phyloP scores from a whole-genome alignment of 2,329 filamentous ascomycete genomes.

The Sporothrix luriei region DNA sequence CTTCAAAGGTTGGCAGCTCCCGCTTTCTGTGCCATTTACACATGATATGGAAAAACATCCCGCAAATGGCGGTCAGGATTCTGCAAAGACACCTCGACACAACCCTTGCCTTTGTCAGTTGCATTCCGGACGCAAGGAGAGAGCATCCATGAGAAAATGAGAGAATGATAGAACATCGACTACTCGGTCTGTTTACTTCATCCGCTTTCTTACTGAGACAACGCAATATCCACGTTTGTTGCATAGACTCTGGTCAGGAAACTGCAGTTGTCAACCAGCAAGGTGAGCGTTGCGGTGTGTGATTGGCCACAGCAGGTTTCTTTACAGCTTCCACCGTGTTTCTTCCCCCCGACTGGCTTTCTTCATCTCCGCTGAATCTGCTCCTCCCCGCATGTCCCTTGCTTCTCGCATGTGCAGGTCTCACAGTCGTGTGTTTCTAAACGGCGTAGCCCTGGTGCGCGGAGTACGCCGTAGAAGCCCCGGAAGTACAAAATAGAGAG shows the following conservation, averaged over 20 bases:
- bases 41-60: background rate
- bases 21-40: background rate
- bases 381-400: conserved; percentile 16
- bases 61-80: conserved; percentile 16
- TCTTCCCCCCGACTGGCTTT: background rate
- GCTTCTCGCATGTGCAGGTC: conserved; percentile 26
- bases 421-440: conserved; percentile 13
- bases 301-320: background rate
- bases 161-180: background rate
- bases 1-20: background rate
- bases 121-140: background rate
- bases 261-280: background rate
- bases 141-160: background rate
- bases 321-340: background rate
- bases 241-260: conserved; percentile 6
- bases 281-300: background rate
- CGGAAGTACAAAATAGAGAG: background rate
- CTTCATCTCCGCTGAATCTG: background rate
- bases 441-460: background rate
- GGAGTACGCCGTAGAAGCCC: background rate
- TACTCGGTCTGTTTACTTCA: background rate
- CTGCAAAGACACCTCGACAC: background rate
- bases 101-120: background rate
- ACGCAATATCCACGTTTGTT: background rate
- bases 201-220: conserved; percentile 5